Evolutionary conservation across 768 basidiomycete genomes (phyloP).

Genomic region (Pisolithus orientalis): DNA sequence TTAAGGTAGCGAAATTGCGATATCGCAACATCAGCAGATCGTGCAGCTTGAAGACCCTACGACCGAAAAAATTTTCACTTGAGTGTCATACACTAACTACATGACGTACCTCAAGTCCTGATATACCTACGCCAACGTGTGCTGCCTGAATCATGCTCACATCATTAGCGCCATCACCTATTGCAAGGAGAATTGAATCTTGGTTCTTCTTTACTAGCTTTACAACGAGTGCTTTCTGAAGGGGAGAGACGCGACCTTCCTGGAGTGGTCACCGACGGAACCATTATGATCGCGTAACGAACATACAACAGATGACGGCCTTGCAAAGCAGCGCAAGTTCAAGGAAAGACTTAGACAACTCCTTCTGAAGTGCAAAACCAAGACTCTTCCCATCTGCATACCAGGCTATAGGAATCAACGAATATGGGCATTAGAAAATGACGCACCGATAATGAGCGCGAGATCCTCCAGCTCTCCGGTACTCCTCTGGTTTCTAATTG

Average conservation of each 20-base stretch:
- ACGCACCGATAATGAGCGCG: constrained; percentile 85
- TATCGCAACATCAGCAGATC: constrained; percentile 95
- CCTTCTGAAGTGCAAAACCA: constrained; percentile 89
- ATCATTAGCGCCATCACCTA: constrained; percentile 97
- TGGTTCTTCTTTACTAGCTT: constrained; percentile 98
- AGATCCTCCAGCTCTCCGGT: constrained; percentile 92
- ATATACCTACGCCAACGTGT: constrained; percentile 96
- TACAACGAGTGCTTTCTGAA: constrained; percentile 96
- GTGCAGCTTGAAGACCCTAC: constrained; percentile 94
- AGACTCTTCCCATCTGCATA: constrained; percentile 87
- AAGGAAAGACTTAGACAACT: constrained; percentile 81
- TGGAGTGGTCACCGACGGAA: background rate
- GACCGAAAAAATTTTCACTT: background rate
- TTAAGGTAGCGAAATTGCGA: constrained; percentile 95
- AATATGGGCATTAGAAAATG: background rate
- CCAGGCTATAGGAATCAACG: background rate
- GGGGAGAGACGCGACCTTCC: constrained; percentile 89
- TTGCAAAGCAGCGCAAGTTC: constrained; percentile 98
- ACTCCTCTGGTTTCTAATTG: constrained; percentile 89
- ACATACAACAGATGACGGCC: constrained; percentile 92
- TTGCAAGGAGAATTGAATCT: constrained; percentile 89
- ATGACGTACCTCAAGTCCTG: constrained; percentile 79
- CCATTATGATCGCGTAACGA: background rate
- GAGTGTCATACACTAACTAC: background rate
- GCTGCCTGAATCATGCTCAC: constrained; percentile 99